phyloP scores from a whole-genome alignment of 2,329 filamentous ascomycete genomes.

The Botrytis elliptica region DNA sequence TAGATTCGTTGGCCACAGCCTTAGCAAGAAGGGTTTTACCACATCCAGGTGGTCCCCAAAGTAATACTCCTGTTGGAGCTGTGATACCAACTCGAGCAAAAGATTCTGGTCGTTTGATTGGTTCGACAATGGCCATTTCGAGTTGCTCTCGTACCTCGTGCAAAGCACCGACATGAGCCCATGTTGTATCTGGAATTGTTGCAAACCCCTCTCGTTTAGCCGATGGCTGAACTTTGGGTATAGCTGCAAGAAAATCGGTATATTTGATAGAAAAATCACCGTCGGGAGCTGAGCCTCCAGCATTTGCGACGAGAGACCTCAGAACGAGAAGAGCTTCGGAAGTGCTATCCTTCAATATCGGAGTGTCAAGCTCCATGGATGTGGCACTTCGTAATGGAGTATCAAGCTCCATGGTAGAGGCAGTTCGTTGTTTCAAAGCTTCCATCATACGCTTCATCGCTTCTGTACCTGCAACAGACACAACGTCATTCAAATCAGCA shows the following conservation, averaged over 20 bases:
- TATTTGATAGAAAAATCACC: slow-evolving; percentile 60
- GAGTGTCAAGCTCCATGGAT: slow-evolving; percentile 39
- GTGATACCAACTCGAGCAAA: slow-evolving; percentile 77
- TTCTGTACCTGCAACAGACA: slow-evolving; percentile 43
- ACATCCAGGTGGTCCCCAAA: slow-evolving; percentile 96
- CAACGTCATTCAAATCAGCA: slow-evolving; percentile 74
- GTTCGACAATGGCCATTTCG: slow-evolving; percentile 80
- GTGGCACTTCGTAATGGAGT: slow-evolving; percentile 24
- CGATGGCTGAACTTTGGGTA: slow-evolving; percentile 74
- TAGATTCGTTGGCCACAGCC: slow-evolving; percentile 90
- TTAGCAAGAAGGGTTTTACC: slow-evolving; percentile 96
- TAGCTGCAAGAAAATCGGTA: slow-evolving; percentile 69
- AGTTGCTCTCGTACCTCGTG: slow-evolving; percentile 77
- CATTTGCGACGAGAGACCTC: slow-evolving; percentile 53
- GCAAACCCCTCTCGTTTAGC: slow-evolving; percentile 92
- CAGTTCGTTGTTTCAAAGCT: slow-evolving; percentile 35
- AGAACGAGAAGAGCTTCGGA: slow-evolving; percentile 44
- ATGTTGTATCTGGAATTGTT: slow-evolving; percentile 89
- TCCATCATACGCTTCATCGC: slow-evolving; percentile 42
- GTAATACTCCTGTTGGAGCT: slow-evolving; percentile 80
- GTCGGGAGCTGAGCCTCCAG: slow-evolving; percentile 51
- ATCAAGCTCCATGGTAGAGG: slow-evolving; percentile 39
- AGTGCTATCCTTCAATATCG: slow-evolving; percentile 19
- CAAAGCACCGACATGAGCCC: slow-evolving; percentile 88
- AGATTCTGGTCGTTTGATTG: slow-evolving; percentile 77